phyloP scores from a whole-genome alignment of 176 grass and related monocot species.

The Saccharum spontaneum region DNA sequence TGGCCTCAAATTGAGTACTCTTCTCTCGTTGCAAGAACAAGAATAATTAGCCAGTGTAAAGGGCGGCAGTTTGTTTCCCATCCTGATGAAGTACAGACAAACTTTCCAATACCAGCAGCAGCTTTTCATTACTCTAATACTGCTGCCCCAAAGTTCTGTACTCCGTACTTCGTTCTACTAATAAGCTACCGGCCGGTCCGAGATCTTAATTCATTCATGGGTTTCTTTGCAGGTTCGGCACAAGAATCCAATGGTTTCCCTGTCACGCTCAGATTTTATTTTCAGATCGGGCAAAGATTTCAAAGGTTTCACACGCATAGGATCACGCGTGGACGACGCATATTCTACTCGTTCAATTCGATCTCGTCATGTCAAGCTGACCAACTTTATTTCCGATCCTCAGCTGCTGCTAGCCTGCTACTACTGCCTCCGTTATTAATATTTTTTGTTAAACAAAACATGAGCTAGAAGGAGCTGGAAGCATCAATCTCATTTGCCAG shows the following conservation, averaged over 20 bases:
- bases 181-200: neutral
- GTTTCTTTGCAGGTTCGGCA: neutral
- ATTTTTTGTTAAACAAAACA: conserved; percentile 18
- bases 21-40: neutral
- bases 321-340: conserved; percentile 37
- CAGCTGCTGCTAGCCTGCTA: conserved; percentile 13
- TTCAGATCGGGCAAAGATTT: neutral
- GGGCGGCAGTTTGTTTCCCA: conserved; percentile 47
- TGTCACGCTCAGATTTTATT: conserved; percentile 1
- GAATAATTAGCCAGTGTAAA: conserved; percentile 9
- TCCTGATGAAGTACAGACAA: conserved; percentile 31
- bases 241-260: conserved; percentile 3
- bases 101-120: neutral
- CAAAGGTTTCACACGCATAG: conserved; percentile 41
- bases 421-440: neutral
- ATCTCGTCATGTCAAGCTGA: neutral
- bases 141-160: neutral
- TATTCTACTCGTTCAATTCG: conserved; percentile 28
- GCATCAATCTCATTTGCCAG: conserved; percentile 29
- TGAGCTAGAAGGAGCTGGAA: conserved; percentile 29
- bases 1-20: neutral
- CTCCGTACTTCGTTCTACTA: neutral
- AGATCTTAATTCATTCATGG: neutral
- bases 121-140: conserved; percentile 16
- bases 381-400: conserved; percentile 18